These are phyloP conservation scores for Astragalus glycyphyllos DNA, from an alignment of 306 rosid species.

Conservation along the genomic window DNA sequence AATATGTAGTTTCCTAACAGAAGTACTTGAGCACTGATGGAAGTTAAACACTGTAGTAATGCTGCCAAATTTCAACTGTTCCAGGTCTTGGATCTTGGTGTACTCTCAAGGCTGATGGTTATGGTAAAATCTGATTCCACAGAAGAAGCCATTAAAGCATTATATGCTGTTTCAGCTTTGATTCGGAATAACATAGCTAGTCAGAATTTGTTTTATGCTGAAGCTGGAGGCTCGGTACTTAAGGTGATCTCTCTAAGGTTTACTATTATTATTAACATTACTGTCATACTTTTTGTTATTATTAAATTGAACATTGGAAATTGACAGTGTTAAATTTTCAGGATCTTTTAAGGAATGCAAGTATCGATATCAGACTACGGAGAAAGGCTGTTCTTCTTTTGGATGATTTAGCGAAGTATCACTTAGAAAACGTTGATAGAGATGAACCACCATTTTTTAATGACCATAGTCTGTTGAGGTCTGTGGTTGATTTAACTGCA, in stretches of 20 bases:
- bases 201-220: conserved; percentile 71
- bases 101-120: conserved; percentile 62
- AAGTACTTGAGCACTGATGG: conserved; percentile 17
- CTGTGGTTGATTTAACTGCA: conserved; percentile 74
- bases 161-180: conserved; percentile 89
- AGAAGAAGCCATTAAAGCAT: conserved; percentile 87
- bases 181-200: conserved; percentile 61
- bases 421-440: conserved; percentile 51
- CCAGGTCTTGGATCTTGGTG: conserved; percentile 79
- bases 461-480: conserved; percentile 67
- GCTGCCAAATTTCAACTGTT: conserved; percentile 24
- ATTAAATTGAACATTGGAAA: conserved; percentile 9
- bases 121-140: conserved; percentile 67
- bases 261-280: conserved; percentile 7
- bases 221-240: conserved; percentile 67
- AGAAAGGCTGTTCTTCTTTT: conserved; percentile 73
- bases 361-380: conserved; percentile 65
- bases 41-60: conserved; percentile 37
- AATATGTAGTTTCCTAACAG: background rate
- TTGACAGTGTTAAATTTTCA: conserved; percentile 36
- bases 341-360: conserved; percentile 72
- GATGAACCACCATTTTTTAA: conserved; percentile 60
- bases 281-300: background rate
- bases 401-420: conserved; percentile 77
- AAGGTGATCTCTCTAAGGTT: conserved; percentile 59